A percentile compares a stretch with the other conserved stretches of the same genome.
Conservation (phyloP, 164 flowering plant species). For the Aristolochia californica region DNA sequence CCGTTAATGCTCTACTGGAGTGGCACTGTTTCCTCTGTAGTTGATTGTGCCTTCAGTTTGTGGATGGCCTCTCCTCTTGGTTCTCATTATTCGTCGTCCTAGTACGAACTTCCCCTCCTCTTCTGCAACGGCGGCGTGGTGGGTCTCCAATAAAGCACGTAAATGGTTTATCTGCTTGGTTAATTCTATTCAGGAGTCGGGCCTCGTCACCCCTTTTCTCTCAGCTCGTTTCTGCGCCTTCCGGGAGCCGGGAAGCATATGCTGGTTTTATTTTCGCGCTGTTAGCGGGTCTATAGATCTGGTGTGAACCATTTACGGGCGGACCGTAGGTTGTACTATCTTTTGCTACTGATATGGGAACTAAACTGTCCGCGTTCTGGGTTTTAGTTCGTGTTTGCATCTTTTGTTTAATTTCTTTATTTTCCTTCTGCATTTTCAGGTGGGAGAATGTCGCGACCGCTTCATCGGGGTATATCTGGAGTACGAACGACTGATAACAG, state of each 20-base stretch:
- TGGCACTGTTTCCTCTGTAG: background rate
- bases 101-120: background rate
- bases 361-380: background rate
- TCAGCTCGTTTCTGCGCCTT: background rate
- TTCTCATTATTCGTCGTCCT: slow-evolving; percentile 1
- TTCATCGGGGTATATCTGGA: slow-evolving; percentile 56
- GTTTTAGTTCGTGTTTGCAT: background rate
- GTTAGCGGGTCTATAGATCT: slow-evolving; percentile 16
- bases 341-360: slow-evolving; percentile 1
- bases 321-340: slow-evolving; percentile 6
- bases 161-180: slow-evolving; percentile 3
- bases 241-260: too few species aligned
- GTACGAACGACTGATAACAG: slow-evolving; percentile 31
- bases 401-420: background rate
- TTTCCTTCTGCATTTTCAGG: slow-evolving; percentile 9
- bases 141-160: background rate
- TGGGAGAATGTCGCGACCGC: slow-evolving; percentile 64
- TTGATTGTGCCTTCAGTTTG: background rate
- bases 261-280: background rate
- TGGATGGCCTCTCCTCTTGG: background rate
- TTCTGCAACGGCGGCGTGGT: background rate
- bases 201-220: background rate
- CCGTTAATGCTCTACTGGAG: background rate
- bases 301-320: slow-evolving; percentile 1
- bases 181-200: background rate